Conservation (phyloP, 495 filamentous ascomycete species). For the Penicillium goetzii region DNA sequence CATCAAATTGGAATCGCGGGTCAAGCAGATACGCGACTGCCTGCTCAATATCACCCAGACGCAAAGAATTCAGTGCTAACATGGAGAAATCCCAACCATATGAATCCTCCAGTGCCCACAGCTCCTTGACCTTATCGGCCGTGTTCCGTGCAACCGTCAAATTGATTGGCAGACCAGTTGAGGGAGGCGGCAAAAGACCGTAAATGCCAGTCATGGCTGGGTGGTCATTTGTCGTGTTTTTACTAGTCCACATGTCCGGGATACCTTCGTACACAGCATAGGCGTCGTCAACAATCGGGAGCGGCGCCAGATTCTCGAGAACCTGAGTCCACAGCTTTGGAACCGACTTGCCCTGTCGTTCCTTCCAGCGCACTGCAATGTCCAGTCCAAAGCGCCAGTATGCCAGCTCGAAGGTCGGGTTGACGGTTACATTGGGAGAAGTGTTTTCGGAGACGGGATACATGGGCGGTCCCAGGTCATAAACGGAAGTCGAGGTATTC, state of each 20-base stretch:
- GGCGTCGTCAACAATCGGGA: neutral
- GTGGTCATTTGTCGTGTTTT: neutral
- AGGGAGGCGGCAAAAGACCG: neutral
- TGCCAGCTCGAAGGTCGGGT: conserved; percentile 3
- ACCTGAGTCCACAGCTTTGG: neutral
- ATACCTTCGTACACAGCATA: neutral
- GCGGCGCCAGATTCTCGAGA: neutral
- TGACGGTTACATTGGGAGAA: neutral
- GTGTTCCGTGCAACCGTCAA: neutral
- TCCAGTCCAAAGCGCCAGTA: neutral
- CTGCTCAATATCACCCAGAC: neutral
- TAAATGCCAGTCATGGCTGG: neutral
- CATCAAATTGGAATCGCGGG: neutral
- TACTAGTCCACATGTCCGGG: neutral
- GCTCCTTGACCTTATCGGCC: neutral
- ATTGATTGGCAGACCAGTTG: neutral
- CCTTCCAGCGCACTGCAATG: neutral
- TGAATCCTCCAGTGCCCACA: neutral
- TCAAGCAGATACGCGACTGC: neutral
- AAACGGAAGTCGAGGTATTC: neutral
- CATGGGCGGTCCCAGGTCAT: neutral
- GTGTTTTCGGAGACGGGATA: neutral
- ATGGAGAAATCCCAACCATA: neutral
- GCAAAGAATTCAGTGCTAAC: conserved; percentile 1
- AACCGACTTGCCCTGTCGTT: neutral